Conservation (phyloP, 2,329 filamentous ascomycete species). For the Fusarium mexicanum region DNA sequence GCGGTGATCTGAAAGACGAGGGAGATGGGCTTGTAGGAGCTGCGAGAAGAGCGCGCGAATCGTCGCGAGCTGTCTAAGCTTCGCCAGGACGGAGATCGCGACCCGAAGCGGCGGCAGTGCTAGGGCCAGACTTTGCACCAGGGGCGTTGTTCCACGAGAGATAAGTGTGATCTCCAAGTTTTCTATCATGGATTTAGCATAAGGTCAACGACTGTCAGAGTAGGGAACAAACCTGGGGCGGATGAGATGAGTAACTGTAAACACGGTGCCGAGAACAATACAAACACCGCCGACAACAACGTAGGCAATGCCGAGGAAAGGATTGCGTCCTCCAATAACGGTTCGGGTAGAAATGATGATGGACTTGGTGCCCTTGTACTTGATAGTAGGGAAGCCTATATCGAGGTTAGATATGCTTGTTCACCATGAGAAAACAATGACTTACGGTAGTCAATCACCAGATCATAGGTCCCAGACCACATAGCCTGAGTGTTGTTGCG, state of each 20-base stretch:
- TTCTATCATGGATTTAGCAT: conserved; percentile 62
- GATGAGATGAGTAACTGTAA: conserved; percentile 90
- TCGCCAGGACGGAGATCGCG: conserved; percentile 63
- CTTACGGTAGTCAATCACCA: conserved; percentile 84
- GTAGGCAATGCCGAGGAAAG: conserved; percentile 96
- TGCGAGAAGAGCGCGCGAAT: conserved; percentile 37
- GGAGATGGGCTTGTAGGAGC: conserved; percentile 15
- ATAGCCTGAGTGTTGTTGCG: conserved; percentile 79
- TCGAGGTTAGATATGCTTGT: conserved; percentile 8
- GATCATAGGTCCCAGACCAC: conserved; percentile 75
- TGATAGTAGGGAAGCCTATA: conserved; percentile 80
- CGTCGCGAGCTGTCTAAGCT: conserved; percentile 50
- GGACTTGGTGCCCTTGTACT: conserved; percentile 88
- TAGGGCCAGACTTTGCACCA: conserved; percentile 53
- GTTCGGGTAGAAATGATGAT: conserved; percentile 90
- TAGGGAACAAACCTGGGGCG: conserved; percentile 76
- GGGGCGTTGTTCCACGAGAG: conserved; percentile 87
- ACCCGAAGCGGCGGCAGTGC: conserved; percentile 61
- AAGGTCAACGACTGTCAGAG: neutral
- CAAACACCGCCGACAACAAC: conserved; percentile 93
- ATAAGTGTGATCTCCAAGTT: conserved; percentile 98
- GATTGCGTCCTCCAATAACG: conserved; percentile 93
- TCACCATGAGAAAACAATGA: conserved; percentile 28
- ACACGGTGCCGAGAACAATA: conserved; percentile 85
- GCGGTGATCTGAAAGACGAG: conserved; percentile 12